Conservation (phyloP, 1,284 basidiomycete species). For the Takashimella tepidaria region DNA sequence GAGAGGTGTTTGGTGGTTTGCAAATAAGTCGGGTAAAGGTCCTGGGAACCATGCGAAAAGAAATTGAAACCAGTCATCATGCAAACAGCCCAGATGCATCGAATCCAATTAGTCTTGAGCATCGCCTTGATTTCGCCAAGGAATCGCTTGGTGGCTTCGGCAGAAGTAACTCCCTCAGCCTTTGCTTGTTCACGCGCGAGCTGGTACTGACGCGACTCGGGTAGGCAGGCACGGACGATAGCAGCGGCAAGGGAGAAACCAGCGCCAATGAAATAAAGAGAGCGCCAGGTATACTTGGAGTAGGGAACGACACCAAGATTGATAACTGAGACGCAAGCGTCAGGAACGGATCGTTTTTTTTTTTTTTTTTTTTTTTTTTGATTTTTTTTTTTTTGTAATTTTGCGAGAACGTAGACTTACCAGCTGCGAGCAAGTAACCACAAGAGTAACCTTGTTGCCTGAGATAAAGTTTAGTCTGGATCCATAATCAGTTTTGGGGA, state of each 20-base stretch:
- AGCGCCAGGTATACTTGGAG: constrained; percentile 48
- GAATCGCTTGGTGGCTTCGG: constrained; percentile 64
- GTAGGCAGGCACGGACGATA: constrained; percentile 63
- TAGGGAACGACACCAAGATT: constrained; percentile 57
- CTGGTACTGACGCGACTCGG: constrained; percentile 73
- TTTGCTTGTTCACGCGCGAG: constrained; percentile 45
- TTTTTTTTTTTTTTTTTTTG: too few species aligned
- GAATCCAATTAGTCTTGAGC: constrained; percentile 72
- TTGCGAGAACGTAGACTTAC: not conserved
- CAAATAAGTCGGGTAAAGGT: constrained; percentile 65
- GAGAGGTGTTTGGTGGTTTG: constrained; percentile 45
- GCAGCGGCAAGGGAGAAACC: constrained; percentile 73
- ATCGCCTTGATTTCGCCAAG: constrained; percentile 64
- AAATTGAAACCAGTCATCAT: constrained; percentile 77
- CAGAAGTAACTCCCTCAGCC: constrained; percentile 42
- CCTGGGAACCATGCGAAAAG: constrained; percentile 78
- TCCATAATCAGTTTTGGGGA: not conserved
- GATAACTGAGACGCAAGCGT: constrained; percentile 56
- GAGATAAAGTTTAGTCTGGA: not conserved
- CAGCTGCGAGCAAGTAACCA: constrained; percentile 46
- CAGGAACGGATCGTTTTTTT: not conserved
- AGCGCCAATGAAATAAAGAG: constrained; percentile 53
- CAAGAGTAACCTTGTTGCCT: constrained; percentile 69
- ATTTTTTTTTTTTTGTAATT: too few species aligned
- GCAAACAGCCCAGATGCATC: constrained; percentile 71